These are phyloP conservation scores for Beauveria pseudobassiana DNA, from an alignment of 2,329 filamentous ascomycete genomes.

Conservation along the genomic window DNA sequence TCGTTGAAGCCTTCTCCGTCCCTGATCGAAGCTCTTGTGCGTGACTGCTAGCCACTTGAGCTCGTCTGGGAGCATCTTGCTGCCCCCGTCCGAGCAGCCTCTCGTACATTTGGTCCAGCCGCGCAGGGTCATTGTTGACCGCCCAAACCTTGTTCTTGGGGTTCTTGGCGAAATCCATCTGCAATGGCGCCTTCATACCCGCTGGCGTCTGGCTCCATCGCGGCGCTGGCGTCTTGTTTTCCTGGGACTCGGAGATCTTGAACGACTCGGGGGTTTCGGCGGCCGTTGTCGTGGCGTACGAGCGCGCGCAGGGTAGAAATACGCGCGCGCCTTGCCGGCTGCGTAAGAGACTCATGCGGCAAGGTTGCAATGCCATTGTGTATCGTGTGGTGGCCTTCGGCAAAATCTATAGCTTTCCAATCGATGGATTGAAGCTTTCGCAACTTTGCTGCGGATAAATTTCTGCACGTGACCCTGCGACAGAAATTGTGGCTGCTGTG, in stretches of 20 bases:
- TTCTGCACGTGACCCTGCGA: conserved; percentile 8
- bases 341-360: conserved; percentile 8
- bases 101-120: conserved; percentile 71
- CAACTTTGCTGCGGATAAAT: neutral
- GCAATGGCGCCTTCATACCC: conserved; percentile 63
- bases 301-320: conserved; percentile 1
- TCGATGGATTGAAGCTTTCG: neutral
- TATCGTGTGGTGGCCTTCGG: neutral
- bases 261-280: conserved; percentile 8
- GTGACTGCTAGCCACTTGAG: conserved; percentile 95
- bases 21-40: conserved; percentile 97
- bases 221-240: conserved; percentile 28
- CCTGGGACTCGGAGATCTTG: conserved; percentile 8
- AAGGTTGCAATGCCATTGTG: conserved; percentile 11
- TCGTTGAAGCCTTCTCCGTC: conserved; percentile 90
- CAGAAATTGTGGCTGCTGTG: conserved; percentile 3
- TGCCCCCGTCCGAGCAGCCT: conserved; percentile 68
- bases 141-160: conserved; percentile 48
- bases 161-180: conserved; percentile 48
- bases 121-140: conserved; percentile 68
- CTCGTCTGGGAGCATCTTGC: conserved; percentile 74
- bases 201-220: conserved; percentile 66
- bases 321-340: conserved; percentile 2
- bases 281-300: conserved; percentile 8
- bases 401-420: neutral